Evolutionary conservation across 2,329 filamentous ascomycete genomes (phyloP), one percentile per base, ranked within the genome.

Genomic region (Stagonosporopsis rhizophila): DNA sequence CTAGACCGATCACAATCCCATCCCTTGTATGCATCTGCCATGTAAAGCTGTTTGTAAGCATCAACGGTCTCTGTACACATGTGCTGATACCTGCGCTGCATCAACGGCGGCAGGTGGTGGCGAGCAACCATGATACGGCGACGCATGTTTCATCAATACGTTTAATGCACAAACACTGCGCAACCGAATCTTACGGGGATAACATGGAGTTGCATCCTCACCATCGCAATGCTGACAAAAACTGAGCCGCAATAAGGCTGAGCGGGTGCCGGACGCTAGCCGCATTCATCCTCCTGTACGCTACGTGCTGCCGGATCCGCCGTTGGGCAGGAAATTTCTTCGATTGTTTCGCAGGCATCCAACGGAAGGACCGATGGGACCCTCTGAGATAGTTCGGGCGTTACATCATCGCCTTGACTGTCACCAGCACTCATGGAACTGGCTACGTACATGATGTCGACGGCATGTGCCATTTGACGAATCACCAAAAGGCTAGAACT

Each of bases 321-420:
- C 30, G 37, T 22, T 37, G 22, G 8, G 27, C 22, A n/a, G 42
- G 17, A 55, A 55, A 55, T 39, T 8, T 54, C 39, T 49, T 23
- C 44, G 37, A 48, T 17, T 30, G 25, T 28, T 30, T 52, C 40
- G 35, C 50, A 37, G 30, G 28, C 37, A 22, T 48, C 30, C 38
- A 23, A 30, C 37, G 51, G 38, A 47, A 47, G 19, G 44, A 38
- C 51, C 51, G 38, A 54, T 35, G 2, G 28, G 20, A 28, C 9
- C 8, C 23, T 30, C 23, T 34, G 20, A 32, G 14, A 37, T 14
- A 32, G n/a, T 27, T 37, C 22, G 20, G 44, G 7, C 17, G 22
- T 52, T 42, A 52, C 47, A 50, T 56, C 47, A 56, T 50, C 9
- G n/a, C 9, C 7, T 7, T 37, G 25, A 25, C 32, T 32, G 30